These are phyloP conservation scores for Hypoxylon perforatum DNA, from an alignment of 495 filamentous ascomycete species.

Conservation along the genomic window DNA sequence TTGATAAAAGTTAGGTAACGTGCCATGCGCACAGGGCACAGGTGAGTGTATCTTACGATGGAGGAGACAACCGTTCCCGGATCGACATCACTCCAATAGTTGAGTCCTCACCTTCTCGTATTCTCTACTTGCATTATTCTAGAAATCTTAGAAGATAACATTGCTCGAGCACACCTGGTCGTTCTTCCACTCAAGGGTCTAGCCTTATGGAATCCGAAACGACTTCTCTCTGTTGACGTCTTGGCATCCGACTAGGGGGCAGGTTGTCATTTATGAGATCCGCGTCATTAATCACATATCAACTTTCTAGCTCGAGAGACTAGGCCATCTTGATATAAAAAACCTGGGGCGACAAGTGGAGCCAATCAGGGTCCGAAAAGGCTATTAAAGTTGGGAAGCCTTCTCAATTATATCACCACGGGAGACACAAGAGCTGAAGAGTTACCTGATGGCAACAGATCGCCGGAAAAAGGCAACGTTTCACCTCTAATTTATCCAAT, in stretches of 20 bases:
- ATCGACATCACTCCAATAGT: neutral
- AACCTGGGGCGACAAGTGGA: constrained; percentile 14
- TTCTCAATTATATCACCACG: no score
- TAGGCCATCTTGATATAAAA: neutral
- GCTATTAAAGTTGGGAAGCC: neutral
- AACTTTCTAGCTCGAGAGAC: neutral
- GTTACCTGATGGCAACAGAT: neutral
- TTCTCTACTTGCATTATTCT: neutral
- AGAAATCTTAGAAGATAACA: neutral
- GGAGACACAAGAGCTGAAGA: constrained; percentile 6
- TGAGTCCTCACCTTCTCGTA: neutral
- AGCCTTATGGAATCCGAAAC: neutral
- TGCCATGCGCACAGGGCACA: neutral
- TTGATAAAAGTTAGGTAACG: neutral
- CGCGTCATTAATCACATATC: neutral
- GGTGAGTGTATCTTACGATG: no score
- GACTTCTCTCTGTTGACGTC: neutral
- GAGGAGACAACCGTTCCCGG: no score
- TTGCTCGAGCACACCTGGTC: neutral
- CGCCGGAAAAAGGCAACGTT: constrained; percentile 1
- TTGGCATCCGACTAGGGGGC: neutral
- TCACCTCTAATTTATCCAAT: constrained; percentile 11
- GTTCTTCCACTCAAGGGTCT: neutral
- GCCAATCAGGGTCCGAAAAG: constrained; percentile 1
- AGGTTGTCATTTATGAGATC: constrained; percentile 8